Evolutionary conservation across 169 alveolate genomes (phyloP), one percentile per base, ranked within the genome.

Genomic region (Plasmodium gallinaceum): DNA sequence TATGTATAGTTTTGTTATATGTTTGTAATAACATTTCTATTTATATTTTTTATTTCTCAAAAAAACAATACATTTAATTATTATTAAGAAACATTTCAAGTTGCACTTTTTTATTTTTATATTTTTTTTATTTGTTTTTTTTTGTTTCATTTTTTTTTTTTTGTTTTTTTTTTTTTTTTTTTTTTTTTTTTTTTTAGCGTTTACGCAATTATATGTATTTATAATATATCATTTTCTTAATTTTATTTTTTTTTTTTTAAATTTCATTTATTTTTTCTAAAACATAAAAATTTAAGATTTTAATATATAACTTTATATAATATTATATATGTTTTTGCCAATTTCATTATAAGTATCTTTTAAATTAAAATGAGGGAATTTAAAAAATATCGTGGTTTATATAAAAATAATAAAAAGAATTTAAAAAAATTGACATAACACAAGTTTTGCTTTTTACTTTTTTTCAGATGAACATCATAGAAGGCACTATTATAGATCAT

Each of bases 321-420:
- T 45, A 9, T 48, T 48, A 70, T 46, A 14, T 32, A 32, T 32
- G 39, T 32, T 32, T 32, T 2, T 32, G 1, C 39, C 39, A 32
- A 32, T 32, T 32, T 32, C 4, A 32, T 32, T 32, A 32, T 32
- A 32, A 32, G 4, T 32, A 2, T 20, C 52, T 42, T 2, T 57
- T 26, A 57, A 16, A 46, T 64, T 12, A 76, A 37, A 16, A 76
- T 76, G 88, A 76, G 88, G 66, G 88, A 76, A 24, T 65, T 76
- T n/a, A 62, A 45, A 43, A 61, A 54, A 76, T 62, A 83, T 46
- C 16, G 42, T 22, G 64, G 91, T 68, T 16, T 8, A 24, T 66
- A 8, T 14, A 12, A 58, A 51, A 51, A 42, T 18, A 18, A 64
- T 61, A 68, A 26, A 24, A 22, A 18, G 14, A 37, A 73, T 7